Conservation (phyloP, 2,329 filamentous ascomycete species). For the Plectosphaerella sp. region DNA sequence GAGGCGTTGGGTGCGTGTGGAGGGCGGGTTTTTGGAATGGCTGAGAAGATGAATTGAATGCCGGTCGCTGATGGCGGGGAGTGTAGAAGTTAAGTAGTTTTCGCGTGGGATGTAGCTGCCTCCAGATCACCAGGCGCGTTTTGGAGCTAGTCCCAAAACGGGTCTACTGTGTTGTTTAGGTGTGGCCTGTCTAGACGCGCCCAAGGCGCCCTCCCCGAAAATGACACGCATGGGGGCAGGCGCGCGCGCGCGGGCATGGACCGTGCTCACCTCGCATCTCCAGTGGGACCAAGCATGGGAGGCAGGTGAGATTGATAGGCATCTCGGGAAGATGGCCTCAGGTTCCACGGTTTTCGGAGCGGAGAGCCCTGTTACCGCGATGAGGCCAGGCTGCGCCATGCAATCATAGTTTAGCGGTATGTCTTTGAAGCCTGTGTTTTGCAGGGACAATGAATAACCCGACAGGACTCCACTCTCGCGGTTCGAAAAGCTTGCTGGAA, state of each 20-base stretch:
- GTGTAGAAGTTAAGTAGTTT: slow-evolving; percentile 53
- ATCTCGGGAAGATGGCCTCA: too few species aligned
- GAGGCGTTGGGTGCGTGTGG: slow-evolving; percentile 22
- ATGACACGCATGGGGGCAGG: neutral
- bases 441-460: too few species aligned
- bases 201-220: slow-evolving; percentile 2
- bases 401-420: too few species aligned
- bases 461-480: too few species aligned
- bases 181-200: neutral
- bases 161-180: slow-evolving; percentile 10
- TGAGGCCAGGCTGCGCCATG: too few species aligned
- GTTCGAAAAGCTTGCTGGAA: too few species aligned
- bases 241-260: neutral
- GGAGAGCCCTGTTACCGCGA: too few species aligned
- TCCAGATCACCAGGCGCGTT: slow-evolving; percentile 43
- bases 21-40: slow-evolving; percentile 31
- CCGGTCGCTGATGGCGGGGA: slow-evolving; percentile 34
- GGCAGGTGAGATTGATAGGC: too few species aligned
- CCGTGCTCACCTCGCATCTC: neutral
- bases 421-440: too few species aligned
- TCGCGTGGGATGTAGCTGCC: slow-evolving; percentile 36
- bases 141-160: slow-evolving; percentile 19
- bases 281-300: neutral
- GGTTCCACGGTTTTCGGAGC: too few species aligned
- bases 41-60: slow-evolving; percentile 18